A percentile compares a stretch with the other conserved stretches of the same genome.
These are phyloP conservation scores for Eucalyptus paniculata DNA, from an alignment of 345 rosid genomes.

Conservation along the genomic window DNA sequence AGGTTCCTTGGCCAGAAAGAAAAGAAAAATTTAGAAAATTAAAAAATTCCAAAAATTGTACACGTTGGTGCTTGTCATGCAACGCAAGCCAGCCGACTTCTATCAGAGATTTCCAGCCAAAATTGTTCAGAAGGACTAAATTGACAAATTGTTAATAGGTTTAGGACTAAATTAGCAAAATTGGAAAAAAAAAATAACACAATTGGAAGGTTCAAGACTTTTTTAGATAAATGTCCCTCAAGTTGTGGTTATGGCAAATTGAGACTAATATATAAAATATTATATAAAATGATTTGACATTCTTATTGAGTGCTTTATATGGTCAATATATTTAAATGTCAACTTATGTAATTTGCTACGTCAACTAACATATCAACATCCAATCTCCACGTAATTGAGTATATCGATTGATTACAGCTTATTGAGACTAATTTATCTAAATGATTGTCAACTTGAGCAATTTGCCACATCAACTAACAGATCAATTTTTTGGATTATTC, in stretches of 20 bases:
- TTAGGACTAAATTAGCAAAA: neutral
- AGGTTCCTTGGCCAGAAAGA: too few relatives aligned
- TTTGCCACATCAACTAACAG: neutral
- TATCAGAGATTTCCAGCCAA: fast-evolving
- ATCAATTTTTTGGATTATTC: neutral
- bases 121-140: fast-evolving
- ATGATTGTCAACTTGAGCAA: neutral
- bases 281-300: neutral
- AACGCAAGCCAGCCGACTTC: fast-evolving
- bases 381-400: neutral
- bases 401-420: neutral
- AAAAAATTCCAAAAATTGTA: neutral
- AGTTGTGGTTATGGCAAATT: neutral
- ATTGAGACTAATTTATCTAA: neutral
- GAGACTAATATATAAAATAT: neutral
- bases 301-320: neutral
- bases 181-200: neutral
- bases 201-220: neutral
- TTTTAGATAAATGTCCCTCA: neutral
- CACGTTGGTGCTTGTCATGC: fast-evolving
- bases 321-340: neutral
- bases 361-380: neutral
- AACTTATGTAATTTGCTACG: neutral
- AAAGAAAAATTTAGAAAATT: too few relatives aligned
- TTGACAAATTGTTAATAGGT: neutral